Evolutionary conservation across 192 early-diverging fungal species (phyloP).

Genomic region (Martensiomyces pterosporus): DNA sequence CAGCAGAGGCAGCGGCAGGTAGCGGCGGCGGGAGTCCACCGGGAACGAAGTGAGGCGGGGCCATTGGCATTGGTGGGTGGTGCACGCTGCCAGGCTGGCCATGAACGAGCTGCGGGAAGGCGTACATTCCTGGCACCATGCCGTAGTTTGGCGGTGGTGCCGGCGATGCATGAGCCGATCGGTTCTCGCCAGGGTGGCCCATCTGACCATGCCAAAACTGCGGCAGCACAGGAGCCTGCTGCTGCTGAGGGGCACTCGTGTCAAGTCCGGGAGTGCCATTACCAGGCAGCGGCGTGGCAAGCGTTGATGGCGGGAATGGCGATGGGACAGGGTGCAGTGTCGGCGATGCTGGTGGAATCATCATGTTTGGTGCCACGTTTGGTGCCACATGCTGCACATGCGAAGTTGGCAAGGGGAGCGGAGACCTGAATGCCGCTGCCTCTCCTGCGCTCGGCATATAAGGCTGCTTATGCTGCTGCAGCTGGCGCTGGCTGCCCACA

Average conservation of each 20-base stretch:
- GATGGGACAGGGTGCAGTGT: constrained; percentile 36
- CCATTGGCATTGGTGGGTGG: constrained; percentile 5
- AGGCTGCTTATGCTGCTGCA: neutral
- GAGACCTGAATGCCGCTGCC: constrained; percentile 24
- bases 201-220: constrained; percentile 30
- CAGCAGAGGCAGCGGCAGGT: neutral
- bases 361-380: neutral
- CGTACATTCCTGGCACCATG: constrained; percentile 26
- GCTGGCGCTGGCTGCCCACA: constrained; percentile 1
- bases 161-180: constrained; percentile 39
- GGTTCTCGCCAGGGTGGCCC: constrained; percentile 4
- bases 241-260: constrained; percentile 7
- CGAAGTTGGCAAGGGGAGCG: constrained; percentile 19
- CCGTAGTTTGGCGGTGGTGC: constrained; percentile 20
- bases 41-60: constrained; percentile 4
- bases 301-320: constrained; percentile 46
- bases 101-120: constrained; percentile 26
- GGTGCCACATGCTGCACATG: neutral
- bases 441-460: neutral
- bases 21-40: constrained; percentile 10
- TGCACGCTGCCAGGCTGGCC: constrained; percentile 15
- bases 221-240: constrained; percentile 4
- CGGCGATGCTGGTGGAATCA: constrained; percentile 17
- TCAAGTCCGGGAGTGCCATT: constrained; percentile 10
- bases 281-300: constrained; percentile 41